These are phyloP conservation scores for Cryptosporidium bovis DNA, from an alignment of 169 alveolate species.

Conservation along the genomic window DNA sequence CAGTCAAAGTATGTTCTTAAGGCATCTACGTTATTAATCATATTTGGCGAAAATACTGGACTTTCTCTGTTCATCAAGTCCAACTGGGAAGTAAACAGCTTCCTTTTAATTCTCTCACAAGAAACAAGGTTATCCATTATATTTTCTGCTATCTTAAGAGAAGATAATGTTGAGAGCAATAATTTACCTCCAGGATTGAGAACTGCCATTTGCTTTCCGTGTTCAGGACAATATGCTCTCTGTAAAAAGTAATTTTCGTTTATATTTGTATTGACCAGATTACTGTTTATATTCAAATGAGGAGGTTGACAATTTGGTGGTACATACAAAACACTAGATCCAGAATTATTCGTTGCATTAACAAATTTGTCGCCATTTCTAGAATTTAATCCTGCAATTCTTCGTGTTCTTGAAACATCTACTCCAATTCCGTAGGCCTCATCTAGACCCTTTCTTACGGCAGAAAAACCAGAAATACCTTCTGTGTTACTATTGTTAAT, in stretches of 20 bases:
- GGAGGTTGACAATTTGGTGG: constrained; percentile 64
- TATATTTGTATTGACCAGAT: not conserved
- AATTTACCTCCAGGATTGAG: constrained; percentile 62
- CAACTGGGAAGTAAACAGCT: constrained; percentile 27
- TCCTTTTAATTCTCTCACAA: constrained; percentile 17
- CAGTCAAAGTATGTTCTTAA: constrained; percentile 18
- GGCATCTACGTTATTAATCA: constrained; percentile 8
- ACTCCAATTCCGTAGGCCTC: not conserved
- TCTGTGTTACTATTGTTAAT: not conserved
- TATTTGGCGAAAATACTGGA: constrained; percentile 45
- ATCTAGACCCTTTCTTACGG: not conserved
- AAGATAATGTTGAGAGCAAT: constrained; percentile 22
- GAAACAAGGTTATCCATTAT: constrained; percentile 10
- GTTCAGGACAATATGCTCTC: constrained; percentile 63
- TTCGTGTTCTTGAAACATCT: not conserved
- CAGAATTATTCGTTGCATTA: not conserved
- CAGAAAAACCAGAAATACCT: too few relatives aligned
- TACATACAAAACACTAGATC: constrained; percentile 26
- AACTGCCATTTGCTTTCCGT: constrained; percentile 16
- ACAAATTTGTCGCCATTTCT: not conserved
- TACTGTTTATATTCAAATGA: not conserved
- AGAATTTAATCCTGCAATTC: not conserved
- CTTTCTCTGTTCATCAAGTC: constrained; percentile 34
- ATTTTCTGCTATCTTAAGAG: constrained; percentile 26
- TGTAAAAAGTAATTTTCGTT: constrained; percentile 27